These are phyloP conservation scores for Mallotus nudiflorus DNA, from an alignment of 345 rosid species.

Conservation along the genomic window DNA sequence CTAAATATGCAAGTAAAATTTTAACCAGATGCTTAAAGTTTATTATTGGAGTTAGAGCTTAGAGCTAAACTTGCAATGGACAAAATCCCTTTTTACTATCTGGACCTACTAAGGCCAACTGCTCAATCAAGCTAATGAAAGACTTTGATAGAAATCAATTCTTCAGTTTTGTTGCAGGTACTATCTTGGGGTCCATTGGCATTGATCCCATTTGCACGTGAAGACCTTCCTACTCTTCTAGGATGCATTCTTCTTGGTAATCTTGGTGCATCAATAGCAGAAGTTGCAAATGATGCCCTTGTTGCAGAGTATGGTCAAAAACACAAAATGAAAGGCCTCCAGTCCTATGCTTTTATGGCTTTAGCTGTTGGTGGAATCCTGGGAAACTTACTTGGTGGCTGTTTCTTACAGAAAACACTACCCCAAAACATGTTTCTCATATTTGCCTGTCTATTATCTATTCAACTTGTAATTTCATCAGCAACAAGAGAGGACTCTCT, in stretches of 20 bases:
- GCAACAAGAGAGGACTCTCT: conserved; percentile 56
- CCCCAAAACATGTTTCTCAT: conserved; percentile 56
- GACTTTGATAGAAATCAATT: conserved; percentile 17
- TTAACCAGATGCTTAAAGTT: not conserved
- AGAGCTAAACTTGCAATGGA: not conserved
- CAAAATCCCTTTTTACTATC: not conserved
- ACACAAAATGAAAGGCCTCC: conserved; percentile 53
- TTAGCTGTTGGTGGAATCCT: conserved; percentile 78
- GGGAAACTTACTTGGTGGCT: conserved; percentile 82
- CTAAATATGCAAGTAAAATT: too few relatives aligned
- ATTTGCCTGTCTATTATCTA: conserved; percentile 48
- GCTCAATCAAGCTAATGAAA: conserved; percentile 2
- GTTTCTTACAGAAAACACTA: conserved; percentile 44
- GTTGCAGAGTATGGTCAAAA: conserved; percentile 81
- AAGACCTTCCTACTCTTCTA: conserved; percentile 65
- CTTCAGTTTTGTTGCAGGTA: conserved; percentile 71
- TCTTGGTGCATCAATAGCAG: conserved; percentile 80
- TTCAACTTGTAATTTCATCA: conserved; percentile 57
- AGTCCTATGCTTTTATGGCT: conserved; percentile 88
- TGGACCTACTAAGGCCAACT: conserved; percentile 1
- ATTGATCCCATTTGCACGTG: conserved; percentile 51
- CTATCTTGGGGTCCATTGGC: conserved; percentile 85
- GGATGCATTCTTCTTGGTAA: conserved; percentile 69
- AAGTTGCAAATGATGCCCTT: conserved; percentile 88
- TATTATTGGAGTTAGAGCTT: not conserved